These are phyloP conservation scores for Sclerotinia trifoliorum DNA, from an alignment of 2,329 filamentous ascomycete species.

Conservation along the genomic window DNA sequence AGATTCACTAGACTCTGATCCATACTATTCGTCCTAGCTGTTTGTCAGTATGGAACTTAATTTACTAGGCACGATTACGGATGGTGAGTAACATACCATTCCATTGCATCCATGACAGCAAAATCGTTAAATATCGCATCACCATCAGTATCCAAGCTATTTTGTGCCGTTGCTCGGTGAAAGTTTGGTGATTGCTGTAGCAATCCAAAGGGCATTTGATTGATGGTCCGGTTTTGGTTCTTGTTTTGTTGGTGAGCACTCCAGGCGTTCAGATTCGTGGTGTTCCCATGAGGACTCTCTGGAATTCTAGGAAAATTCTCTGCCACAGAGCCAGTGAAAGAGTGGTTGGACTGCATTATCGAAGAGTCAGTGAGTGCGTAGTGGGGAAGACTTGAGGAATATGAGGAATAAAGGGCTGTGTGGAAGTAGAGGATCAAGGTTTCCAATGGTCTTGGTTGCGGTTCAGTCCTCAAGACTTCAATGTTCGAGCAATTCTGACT, in stretches of 20 bases:
- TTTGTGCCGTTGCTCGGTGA: slow-evolving; percentile 30
- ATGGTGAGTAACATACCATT: slow-evolving; percentile 42
- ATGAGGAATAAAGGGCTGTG: background rate
- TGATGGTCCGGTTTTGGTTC: background rate
- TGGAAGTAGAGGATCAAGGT: no score
- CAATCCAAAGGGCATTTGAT: slow-evolving; percentile 15
- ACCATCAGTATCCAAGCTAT: slow-evolving; percentile 34
- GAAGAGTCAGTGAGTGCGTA: background rate
- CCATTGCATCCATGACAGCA: slow-evolving; percentile 54
- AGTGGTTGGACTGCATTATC: slow-evolving; percentile 2
- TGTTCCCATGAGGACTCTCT: slow-evolving; percentile 9
- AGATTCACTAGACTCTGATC: slow-evolving; percentile 41
- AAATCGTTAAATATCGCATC: slow-evolving; percentile 58
- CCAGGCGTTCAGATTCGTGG: slow-evolving; percentile 1
- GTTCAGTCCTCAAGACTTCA: background rate
- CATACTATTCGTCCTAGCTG: slow-evolving; percentile 37
- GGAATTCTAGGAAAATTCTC: slow-evolving; percentile 9
- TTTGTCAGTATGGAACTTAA: slow-evolving; percentile 25
- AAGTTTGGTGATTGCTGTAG: slow-evolving; percentile 26
- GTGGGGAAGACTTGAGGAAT: background rate
- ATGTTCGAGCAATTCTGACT: background rate
- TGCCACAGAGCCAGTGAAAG: slow-evolving; percentile 13
- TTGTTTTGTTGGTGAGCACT: slow-evolving; percentile 8
- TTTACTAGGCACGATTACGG: background rate
- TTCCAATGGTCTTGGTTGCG: background rate